Conservation (phyloP, 1,284 basidiomycete species). For the Takashimella koratensis region DNA sequence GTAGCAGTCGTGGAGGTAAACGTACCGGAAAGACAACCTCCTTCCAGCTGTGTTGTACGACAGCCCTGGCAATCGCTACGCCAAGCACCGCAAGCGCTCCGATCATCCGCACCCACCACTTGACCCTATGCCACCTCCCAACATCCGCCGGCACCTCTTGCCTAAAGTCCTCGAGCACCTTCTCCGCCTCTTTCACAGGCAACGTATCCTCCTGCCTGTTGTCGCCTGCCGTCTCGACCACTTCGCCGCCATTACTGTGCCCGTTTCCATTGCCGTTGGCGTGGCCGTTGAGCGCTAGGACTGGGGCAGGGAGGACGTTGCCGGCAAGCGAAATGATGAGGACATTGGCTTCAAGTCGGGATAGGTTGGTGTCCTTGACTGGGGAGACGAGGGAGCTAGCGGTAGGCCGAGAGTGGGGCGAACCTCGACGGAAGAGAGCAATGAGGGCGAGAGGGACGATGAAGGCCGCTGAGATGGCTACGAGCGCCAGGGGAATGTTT, state of each 20-base stretch:
- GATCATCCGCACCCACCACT: constrained; percentile 19
- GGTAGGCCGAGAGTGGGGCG: constrained; percentile 5
- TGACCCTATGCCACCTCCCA: constrained; percentile 19
- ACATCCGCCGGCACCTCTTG: constrained; percentile 7
- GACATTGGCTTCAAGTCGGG: constrained; percentile 39
- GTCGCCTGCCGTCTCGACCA: not conserved
- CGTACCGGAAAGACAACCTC: constrained; percentile 34
- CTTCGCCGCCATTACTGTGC: constrained; percentile 2
- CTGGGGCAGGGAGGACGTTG: constrained; percentile 17
- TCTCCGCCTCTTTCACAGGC: constrained; percentile 22
- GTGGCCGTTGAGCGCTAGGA: not conserved
- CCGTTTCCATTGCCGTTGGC: not conserved
- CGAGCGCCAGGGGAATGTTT: constrained; percentile 36
- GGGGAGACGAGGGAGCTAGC: constrained; percentile 26
- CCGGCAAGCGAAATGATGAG: constrained; percentile 33
- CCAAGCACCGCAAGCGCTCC: constrained; percentile 28
- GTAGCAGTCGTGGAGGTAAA: no score
- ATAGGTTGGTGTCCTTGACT: constrained; percentile 25
- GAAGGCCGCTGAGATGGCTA: constrained; percentile 24
- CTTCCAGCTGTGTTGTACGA: constrained; percentile 17
- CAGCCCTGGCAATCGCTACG: constrained; percentile 14
- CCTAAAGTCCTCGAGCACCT: constrained; percentile 30
- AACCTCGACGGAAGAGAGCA: not conserved
- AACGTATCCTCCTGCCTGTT: not conserved
- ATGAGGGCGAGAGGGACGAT: constrained; percentile 16